Evolutionary conservation across 345 rosid genomes (phyloP), one percentile per base, ranked within the genome.

Genomic region (Melaleuca quinquenervia): DNA sequence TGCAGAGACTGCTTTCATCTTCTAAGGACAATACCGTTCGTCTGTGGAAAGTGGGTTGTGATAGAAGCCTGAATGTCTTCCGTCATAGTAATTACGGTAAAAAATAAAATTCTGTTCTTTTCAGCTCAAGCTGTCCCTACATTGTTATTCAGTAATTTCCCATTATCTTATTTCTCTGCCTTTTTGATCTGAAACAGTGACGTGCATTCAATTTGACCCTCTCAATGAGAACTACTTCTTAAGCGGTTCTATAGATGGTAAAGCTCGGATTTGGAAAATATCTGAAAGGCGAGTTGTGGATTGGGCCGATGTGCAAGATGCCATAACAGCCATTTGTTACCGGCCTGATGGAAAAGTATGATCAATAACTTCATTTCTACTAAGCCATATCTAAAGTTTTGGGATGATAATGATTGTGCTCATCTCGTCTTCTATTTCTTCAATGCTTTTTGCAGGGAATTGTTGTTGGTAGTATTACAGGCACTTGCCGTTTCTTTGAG

Each of bases 211-310:
- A 50, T 96, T 97, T 91, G 92, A 94, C 90, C 98, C 99, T 32
- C 82, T 86, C 50, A 88, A 95, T 82, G 92, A 96, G 78, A 93
- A 92, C 86, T 86, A 90, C 91, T 97, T 97, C 91, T 84, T 94
- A 88, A 96, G 96, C 58, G 98, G 99, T 84, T 97, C 96, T 5
- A 93, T 96, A 24, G 99, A 97, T 89, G 99, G 99, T 70, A 97
- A 95, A 91, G 98, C 93, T 84, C 93, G 99, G 85, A 91, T 97
- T 49, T 97, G 99, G 99, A 96, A 98, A 21, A 91, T 94, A 7
- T 84, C 89, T 13, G 93, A 94, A 90, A 85, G 90, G 83, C 91
- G 93, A 90, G 98, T 97, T 74, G 92, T 96, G 29, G 92, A 93
- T 88, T 97, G 99, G 99, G 91, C 90, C 3, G 95, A 96, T n/a